Base-by-base conservation (phyloP, 768 basidiomycete genomes). In the Kwoniella sp. region DNA sequence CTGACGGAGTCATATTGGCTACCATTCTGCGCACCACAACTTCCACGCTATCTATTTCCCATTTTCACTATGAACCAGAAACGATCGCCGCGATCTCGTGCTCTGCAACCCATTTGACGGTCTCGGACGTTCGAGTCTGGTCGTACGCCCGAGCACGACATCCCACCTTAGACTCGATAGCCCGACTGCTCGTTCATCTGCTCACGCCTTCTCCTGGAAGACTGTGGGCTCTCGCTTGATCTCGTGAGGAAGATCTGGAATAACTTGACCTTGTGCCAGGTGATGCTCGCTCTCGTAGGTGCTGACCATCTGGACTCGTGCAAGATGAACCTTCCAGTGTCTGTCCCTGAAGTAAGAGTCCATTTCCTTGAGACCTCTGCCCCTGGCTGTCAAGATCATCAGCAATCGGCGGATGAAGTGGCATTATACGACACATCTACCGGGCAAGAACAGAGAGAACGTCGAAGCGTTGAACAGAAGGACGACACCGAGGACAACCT, bases 371-470 rank as follows among this genome's bases (percentile, higher is more conserved):
- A 74, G 70, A 5, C 68, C 67, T 15, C 66, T 45, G 23, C 67
- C 64, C 50, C 67, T 58, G 20, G 38, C 28, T 23, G 23, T 30
- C 23, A 9, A 22, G 8, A 4, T 5, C 34, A 58, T 25, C 22
- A 31, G 41, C 22, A 47, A 23, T 8, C 31, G 29, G 4, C n/a
- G 23, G 47, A 11, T 47, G 60, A 53, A 28, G 51, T 61, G 22
- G 73, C 78, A 66, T 80, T 75, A 25, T 13, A 34, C 5, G 7
- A 45, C n/a, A 45, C 15, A 45, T 17, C 20, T 17, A 17, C 41
- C 41, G 4, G 74, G 63, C 63, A 76, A 63, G 69, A 71, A 73
- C 60, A 74, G 66, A 54, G 59, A 80, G 64, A 75, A 69, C 68
- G 70, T 70, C 34, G 75, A 45, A 55, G 74, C 69, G 34, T 80